Evolutionary conservation across 371 early-diverging fungal genomes (phyloP), one percentile per base, ranked within the genome.

Genomic region (Haplosporangium sp.): DNA sequence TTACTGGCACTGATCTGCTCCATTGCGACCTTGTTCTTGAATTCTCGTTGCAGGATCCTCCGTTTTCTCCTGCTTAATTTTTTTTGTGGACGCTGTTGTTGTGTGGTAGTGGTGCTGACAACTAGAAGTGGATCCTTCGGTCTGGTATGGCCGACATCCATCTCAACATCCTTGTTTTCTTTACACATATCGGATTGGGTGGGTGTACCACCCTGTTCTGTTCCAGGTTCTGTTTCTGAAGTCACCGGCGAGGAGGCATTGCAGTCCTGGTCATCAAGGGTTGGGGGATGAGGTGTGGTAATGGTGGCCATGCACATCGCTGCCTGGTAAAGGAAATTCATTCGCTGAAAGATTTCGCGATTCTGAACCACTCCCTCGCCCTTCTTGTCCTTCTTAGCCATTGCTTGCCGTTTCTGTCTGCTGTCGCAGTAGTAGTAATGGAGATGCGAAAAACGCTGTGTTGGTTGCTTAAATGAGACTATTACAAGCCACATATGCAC

Each of bases 271-370:
- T 29, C 29, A 20, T 18, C 37, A 13, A 40, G 13, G 16, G 29
- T n/a, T 50, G 55, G 13, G 20, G 47, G 29, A 1, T 14, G 55
- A 40, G 63, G 67, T 12, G 51, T 55, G 12, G 69, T 67, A 58
- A 77, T 59, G 42, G 79, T 64, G 23, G 79, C 79, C 72, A 77
- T 71, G 42, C 52, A 77, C 64, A 68, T 68, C 2, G 79, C 79
- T 0, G 79, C 79, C n/a, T 77, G 79, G 65, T 77, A 77, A 18
- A 77, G 62, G 55, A 77, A 77, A 59, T 77, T 77, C 79, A 77
- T 77, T 43, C 79, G 72, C 38, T 71, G 68, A 54, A 67, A 77
- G 64, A 77, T 71, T 59, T 77, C 79, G 12, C 72, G 67, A 40
- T 77, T 77, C 21, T 59, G 64, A 20, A 77, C 72, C 2, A 58